phyloP scores from a whole-genome alignment of 495 filamentous ascomycete species.

The Neurospora sp. region DNA sequence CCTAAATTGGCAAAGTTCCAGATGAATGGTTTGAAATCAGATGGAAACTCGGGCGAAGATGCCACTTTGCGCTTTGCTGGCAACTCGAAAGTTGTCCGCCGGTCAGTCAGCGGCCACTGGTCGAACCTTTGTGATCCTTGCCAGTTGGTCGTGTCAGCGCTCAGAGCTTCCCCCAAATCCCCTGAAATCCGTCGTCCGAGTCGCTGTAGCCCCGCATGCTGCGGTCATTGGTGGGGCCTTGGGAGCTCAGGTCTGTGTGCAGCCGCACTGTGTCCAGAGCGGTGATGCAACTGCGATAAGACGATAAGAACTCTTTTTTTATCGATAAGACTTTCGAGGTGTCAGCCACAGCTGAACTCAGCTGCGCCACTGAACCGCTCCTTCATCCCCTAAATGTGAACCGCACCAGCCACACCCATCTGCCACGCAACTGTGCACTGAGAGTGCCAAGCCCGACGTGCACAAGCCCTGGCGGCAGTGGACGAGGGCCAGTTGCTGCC shows the following conservation, averaged over 20 bases:
- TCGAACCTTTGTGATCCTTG: slow-evolving; percentile 4
- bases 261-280: neutral
- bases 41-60: slow-evolving; percentile 11
- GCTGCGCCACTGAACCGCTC: neutral
- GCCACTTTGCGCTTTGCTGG: slow-evolving; percentile 23
- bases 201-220: neutral
- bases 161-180: neutral
- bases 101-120: neutral
- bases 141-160: neutral
- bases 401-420: neutral
- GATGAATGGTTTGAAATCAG: slow-evolving; percentile 22
- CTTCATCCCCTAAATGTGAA: neutral
- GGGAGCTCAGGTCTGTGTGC: neutral
- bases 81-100: neutral
- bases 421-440: neutral
- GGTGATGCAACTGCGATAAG: neutral
- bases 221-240: neutral
- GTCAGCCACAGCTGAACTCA: neutral
- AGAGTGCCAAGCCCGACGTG: neutral
- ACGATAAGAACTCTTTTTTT: neutral
- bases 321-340: neutral
- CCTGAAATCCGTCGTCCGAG: neutral
- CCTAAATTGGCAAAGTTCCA: neutral
- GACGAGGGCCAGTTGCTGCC: neutral
- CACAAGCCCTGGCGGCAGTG: neutral